Evolutionary conservation across 2,329 filamentous ascomycete genomes (phyloP), one percentile per base, ranked within the genome.

Genomic region (Colletotrichum sp.): DNA sequence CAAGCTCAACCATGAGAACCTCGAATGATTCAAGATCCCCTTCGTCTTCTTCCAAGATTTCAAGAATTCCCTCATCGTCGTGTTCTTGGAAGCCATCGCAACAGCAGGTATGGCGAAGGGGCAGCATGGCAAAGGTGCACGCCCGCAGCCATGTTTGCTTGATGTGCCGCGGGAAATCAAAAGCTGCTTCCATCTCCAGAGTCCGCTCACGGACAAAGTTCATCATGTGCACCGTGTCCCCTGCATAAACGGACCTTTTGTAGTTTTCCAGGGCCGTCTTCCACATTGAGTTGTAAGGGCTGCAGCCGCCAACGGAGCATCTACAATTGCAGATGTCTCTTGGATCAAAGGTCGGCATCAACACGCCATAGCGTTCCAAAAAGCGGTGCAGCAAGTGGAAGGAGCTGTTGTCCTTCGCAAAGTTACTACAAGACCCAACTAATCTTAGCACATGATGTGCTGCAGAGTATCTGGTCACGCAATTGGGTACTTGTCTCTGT

Each of bases 11-110:
- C 18, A 44, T 44, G 16, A 44, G 39, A 44, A 10, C 16, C 39
- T 44, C 18, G 5, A 44, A n/a, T 0, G 5, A 0, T 3, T 44
- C 39, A 44, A 44, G 36, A 1, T 44, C 36, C 3, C 0, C 2
- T 9, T 18, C 4, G 2, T 44, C 39, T n/a, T 44, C 39, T 5
- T 44, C 39, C 39, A 9, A 3, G 8, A 44, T n/a, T 3, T 44
- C 39, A 6, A 44, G 2, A 2, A 44, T 44, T 9, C 3, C 39
- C 3, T 44, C 39, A 6, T 44, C 8, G 16, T 44, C 39, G 5
- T 9, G 16, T 9, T 44, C 39, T 44, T 44, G 39, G 16, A 44
- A 44, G 39, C 16, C 16, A n/a, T 44, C 39, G 36, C 36, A 18
- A 18, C 36, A 44, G 16, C 36, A 44, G 3, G 36, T 44, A 6